Percentiles rank a stretch among this genome's conserved stretches.
phyloP scores from a whole-genome alignment of 306 rosid genomes.

The Vachellia collinsii region DNA sequence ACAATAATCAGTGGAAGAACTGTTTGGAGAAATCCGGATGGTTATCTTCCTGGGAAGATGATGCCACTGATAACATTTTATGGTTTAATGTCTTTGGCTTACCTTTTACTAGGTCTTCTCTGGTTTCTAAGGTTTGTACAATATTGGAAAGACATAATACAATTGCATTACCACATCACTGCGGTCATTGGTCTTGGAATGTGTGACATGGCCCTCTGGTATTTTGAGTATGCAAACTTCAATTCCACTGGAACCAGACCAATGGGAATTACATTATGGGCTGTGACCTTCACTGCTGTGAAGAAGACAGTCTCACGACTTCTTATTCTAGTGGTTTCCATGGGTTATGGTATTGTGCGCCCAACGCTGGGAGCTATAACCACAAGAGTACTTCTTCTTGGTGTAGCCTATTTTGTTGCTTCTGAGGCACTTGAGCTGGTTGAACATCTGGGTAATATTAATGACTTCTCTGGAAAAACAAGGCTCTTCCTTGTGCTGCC shows the following conservation, averaged over 20 bases:
- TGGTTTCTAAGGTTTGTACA: constrained; percentile 73
- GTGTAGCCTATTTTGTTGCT: constrained; percentile 61
- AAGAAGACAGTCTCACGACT: constrained; percentile 75
- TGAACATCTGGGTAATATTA: constrained; percentile 77
- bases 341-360: constrained; percentile 76
- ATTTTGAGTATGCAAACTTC: constrained; percentile 73
- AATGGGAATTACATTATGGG: constrained; percentile 73
- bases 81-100: constrained; percentile 72
- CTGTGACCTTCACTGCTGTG: constrained; percentile 63
- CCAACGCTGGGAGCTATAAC: constrained; percentile 73
- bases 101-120: constrained; percentile 64
- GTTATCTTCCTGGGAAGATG: constrained; percentile 81
- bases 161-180: constrained; percentile 74
- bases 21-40: constrained; percentile 81
- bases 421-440: constrained; percentile 81
- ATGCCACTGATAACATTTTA: constrained; percentile 68
- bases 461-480: constrained; percentile 70
- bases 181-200: constrained; percentile 76
- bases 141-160: constrained; percentile 72
- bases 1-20: constrained; percentile 65
- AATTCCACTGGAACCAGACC: constrained; percentile 76
- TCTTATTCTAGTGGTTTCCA: constrained; percentile 72
- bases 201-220: constrained; percentile 89
- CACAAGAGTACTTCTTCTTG: constrained; percentile 62
- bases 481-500: constrained; percentile 72